phyloP scores from a whole-genome alignment of 441 rosid species.

The Brassica balearica region DNA sequence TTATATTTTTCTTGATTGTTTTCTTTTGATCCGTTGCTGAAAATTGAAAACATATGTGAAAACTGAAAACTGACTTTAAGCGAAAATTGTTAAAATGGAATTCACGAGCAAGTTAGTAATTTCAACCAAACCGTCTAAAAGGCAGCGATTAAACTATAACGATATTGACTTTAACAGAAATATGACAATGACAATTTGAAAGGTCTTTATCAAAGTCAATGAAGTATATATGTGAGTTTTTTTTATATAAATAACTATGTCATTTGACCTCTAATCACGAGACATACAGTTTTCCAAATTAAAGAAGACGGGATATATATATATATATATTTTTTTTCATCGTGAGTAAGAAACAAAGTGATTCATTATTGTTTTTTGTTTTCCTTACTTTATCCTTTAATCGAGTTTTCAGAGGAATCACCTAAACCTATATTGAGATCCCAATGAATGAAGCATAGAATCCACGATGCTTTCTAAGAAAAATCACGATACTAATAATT shows the following conservation, averaged over 20 bases:
- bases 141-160: constrained; percentile 12
- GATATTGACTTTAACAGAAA: constrained; percentile 34
- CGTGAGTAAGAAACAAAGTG: not conserved
- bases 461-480: not conserved
- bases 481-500: not conserved
- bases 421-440: not conserved
- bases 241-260: too few species aligned
- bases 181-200: constrained; percentile 17
- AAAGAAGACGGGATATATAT: too few species aligned
- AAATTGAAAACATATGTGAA: not conserved
- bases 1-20: not conserved
- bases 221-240: not conserved
- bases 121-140: constrained; percentile 23
- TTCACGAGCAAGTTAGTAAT: constrained; percentile 9
- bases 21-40: not conserved
- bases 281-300: too few species aligned
- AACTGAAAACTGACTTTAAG: not conserved
- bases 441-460: not conserved
- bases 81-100: not conserved
- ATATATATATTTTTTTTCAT: too few species aligned
- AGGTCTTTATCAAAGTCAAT: constrained; percentile 14
- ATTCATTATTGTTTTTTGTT: not conserved
- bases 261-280: too few species aligned
- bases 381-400: not conserved
- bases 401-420: not conserved